Conservation (phyloP, 495 filamentous ascomycete species). For the Aspergillus incahuasiensis region DNA sequence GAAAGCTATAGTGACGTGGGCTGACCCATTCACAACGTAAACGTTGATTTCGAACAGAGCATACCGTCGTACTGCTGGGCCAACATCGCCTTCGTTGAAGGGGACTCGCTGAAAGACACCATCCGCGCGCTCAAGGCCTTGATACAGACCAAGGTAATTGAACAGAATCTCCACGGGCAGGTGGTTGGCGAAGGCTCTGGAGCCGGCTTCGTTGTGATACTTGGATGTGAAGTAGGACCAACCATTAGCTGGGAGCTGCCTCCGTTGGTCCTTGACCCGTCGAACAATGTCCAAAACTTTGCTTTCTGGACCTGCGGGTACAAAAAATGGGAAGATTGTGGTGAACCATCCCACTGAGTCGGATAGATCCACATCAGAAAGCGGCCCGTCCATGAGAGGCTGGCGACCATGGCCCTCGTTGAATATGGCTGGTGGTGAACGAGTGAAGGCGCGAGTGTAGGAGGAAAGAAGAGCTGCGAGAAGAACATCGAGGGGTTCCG, state of each 20-base stretch:
- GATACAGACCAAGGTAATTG: slow-evolving; percentile 52
- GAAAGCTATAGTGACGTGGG: background rate
- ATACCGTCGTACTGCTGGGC: background rate
- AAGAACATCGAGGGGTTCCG: background rate
- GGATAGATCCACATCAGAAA: slow-evolving; percentile 1
- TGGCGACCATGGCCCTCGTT: slow-evolving; percentile 7
- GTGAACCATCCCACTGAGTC: slow-evolving; percentile 8
- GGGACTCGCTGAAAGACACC: background rate
- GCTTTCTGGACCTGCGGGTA: background rate
- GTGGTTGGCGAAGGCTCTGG: slow-evolving; percentile 24
- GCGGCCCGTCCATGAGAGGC: background rate
- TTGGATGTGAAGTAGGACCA: slow-evolving; percentile 22
- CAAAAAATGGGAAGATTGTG: slow-evolving; percentile 16
- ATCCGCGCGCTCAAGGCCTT: slow-evolving; percentile 40
- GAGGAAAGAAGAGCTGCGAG: background rate
- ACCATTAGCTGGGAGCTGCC: slow-evolving; percentile 23
- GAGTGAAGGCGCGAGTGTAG: slow-evolving; percentile 1
- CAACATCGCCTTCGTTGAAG: background rate
- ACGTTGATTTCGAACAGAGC: background rate
- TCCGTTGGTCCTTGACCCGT: slow-evolving; percentile 16
- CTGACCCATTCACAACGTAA: background rate
- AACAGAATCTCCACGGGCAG: slow-evolving; percentile 58
- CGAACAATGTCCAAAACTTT: background rate
- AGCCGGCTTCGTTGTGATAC: slow-evolving; percentile 2
- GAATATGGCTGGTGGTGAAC: background rate